These are phyloP conservation scores for Stachybotrys chlorohalonatus DNA, from an alignment of 2,329 filamentous ascomycete species.

Conservation along the genomic window DNA sequence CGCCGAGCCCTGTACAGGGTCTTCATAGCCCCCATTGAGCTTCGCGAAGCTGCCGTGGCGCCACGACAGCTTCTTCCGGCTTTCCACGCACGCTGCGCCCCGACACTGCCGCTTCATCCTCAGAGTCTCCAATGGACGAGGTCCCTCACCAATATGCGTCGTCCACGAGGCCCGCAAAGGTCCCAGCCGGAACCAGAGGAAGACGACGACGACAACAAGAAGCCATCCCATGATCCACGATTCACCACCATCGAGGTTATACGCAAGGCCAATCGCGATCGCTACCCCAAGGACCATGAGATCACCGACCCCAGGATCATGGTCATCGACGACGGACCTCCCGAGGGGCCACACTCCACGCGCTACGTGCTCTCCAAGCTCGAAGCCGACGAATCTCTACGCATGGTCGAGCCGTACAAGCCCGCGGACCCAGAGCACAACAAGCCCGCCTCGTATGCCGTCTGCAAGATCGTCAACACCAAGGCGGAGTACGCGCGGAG, in stretches of 20 bases:
- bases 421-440: conserved; percentile 16
- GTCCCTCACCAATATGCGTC: conserved; percentile 4
- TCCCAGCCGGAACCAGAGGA: not conserved
- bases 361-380: conserved; percentile 29
- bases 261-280: conserved; percentile 23
- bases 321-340: conserved; percentile 28
- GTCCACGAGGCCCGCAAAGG: conserved; percentile 2
- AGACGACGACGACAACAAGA: conserved; percentile 8
- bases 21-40: conserved; percentile 30
- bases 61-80: conserved; percentile 3
- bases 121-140: conserved; percentile 5
- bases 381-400: conserved; percentile 27
- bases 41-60: conserved; percentile 12
- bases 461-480: conserved; percentile 65
- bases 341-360: conserved; percentile 29
- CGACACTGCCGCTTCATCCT: conserved; percentile 1
- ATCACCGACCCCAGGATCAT: conserved; percentile 33
- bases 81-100: not conserved
- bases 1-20: conserved; percentile 36
- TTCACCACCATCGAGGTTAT: conserved; percentile 25
- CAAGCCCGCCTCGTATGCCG: conserved; percentile 30
- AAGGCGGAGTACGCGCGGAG: conserved; percentile 32
- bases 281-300: conserved; percentile 32
- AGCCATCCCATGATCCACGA: conserved; percentile 19
- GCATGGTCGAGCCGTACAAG: conserved; percentile 30